A percentile compares a stretch with the other conserved stretches of the same genome.
Evolutionary conservation across 176 grass and related monocot species (phyloP).

Genomic region (Eleusine coracana): DNA sequence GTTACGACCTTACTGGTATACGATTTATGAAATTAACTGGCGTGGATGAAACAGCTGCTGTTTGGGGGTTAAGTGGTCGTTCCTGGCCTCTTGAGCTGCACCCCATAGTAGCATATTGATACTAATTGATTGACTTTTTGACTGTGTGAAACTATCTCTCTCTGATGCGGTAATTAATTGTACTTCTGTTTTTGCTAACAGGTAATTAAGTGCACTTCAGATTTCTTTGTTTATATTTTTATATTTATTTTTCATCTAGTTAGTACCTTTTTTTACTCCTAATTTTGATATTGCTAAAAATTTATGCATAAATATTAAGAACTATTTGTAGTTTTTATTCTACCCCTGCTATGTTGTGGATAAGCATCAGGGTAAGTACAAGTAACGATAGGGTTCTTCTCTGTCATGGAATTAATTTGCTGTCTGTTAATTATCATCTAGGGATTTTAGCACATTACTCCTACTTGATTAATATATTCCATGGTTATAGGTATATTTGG

Average conservation of each 20-base stretch:
- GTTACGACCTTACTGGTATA: not conserved
- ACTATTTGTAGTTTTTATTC: not conserved
- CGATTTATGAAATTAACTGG: not conserved
- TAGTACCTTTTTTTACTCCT: not conserved
- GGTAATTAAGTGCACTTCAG: not conserved
- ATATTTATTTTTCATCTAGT: not conserved
- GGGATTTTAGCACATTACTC: not conserved
- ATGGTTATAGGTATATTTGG: not conserved
- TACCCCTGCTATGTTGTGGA: not conserved
- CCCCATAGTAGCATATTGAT: not conserved
- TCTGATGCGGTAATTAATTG: not conserved
- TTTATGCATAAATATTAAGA: not conserved
- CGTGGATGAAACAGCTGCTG: not conserved
- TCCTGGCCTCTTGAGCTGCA: not conserved
- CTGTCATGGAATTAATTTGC: constrained; percentile 1
- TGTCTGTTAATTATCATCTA: constrained; percentile 15
- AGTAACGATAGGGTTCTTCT: not conserved
- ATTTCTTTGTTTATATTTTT: not conserved
- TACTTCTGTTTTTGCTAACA: no score
- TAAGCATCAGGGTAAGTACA: not conserved
- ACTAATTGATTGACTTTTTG: not conserved
- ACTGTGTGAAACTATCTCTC: not conserved
- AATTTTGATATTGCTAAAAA: not conserved
- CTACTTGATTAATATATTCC: constrained; percentile 1
- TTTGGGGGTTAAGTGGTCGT: constrained; percentile 1